Evolutionary conservation across 371 early-diverging fungal species (phyloP), one percentile per base, ranked within the genome.

Genomic region (Coemansia sp.): DNA sequence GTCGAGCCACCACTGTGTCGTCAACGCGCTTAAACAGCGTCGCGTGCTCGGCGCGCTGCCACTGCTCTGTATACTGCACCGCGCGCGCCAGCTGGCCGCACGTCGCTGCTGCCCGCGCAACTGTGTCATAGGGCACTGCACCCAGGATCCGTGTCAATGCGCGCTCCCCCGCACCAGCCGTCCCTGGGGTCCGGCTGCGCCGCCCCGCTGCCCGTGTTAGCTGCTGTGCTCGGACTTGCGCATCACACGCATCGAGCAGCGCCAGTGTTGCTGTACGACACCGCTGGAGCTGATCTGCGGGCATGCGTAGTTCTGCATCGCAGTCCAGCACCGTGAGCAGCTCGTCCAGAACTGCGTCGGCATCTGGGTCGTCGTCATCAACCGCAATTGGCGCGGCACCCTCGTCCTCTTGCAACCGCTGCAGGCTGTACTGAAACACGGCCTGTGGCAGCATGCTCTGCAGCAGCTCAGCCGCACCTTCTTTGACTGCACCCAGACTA

Each of bases 51-150:
- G 64, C 57, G 16, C 76, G 76, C 62, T 65, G 39, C 8, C 69
- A 39, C 20, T 69, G 57, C 58, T 74, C 77, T 0, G 60, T 61
- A 33, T 59, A 59, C 57, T 61, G 48, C 4, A 77, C 34, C 5
- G 76, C 69, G 7, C 77, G 61, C 52, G 68, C 77, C 39, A 69
- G 69, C 51, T 77, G 77, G 5, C 54, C 54, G 26, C 76, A 76
- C 3, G 66, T 57, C 5, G 45, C 55, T 0, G 77, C 69, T 10
- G 77, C 77, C 5, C 43, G 61, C 0, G 77, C 77, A 34, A 76
- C 38, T n/a, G 50, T 10, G 11, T 31, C 14, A 14, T 43, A 57
- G 7, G 77, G 58, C 0, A 76, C 54, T 0, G 66, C 55, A 9
- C 5, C 38, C 1, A 61, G 49, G 2, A 77, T 48, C 7, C 42